Base-by-base conservation (phyloP, 192 early-diverging fungal genomes). In the Spizellomyces punctatus region DNA sequence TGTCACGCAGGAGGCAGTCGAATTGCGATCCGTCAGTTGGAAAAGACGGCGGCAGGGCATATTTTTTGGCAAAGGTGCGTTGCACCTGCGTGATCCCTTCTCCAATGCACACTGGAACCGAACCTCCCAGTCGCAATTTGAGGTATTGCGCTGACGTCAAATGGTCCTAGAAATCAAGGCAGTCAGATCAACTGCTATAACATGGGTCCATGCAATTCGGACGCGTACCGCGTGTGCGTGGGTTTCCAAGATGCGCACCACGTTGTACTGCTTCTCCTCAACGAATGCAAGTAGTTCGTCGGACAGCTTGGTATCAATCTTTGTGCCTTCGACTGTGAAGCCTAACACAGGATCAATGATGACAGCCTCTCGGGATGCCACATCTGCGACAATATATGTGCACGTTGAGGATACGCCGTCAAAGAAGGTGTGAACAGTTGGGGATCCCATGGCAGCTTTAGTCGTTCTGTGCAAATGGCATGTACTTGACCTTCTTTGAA, bases 191-290 rank as follows among this genome's bases (percentile, higher is more conserved):
- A 19, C 17, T 10, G 16, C n/a, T 27, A 8, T 22, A 1, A 36
- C 59, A 54, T 43, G 48, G 27, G 68, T 12, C 50, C 27, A 16
- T 61, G 8, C 48, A 22, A 2, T 36, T 14, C 56, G 14, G 1
- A 12, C 3, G 63, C 71, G 49, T 47, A 76, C 76, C 27, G 76
- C 76, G 61, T 78, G 76, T 10, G 55, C 69, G 44, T 78, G 76
- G 0, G 76, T 78, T 50, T 78, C 76, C 16, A 78, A 66, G 46
- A 78, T 78, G 8, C 46, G 41, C 8, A 8, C 19, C 17, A 71
- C 19, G 9, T 17, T 77, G 46, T 73, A 43, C 8, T 27, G 19
- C 10, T 56, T 42, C 9, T 57, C 27, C 9, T 59, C 1, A 16
- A 72, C 27, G 27, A 56, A 73, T 0, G 64, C 60, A 7, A 77